Evolutionary conservation across 345 rosid genomes (phyloP).

Genomic region (Melastoma malabathricum): DNA sequence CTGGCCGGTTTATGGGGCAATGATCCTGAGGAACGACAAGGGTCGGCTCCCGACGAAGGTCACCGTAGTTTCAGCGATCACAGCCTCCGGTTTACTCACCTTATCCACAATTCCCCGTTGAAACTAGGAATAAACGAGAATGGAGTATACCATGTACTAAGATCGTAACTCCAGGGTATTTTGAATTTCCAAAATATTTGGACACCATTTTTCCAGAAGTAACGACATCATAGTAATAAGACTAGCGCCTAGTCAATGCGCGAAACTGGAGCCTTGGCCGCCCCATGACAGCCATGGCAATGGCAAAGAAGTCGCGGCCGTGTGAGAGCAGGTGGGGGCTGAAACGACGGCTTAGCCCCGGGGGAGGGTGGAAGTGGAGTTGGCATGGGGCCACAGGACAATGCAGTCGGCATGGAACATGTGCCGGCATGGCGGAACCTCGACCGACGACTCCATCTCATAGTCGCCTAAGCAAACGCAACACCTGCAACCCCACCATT

Average conservation of each 20-base stretch:
- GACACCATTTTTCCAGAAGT: too few relatives aligned
- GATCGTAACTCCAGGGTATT: too few relatives aligned
- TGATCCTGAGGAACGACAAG: conserved; percentile 40
- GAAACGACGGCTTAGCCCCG: conserved; percentile 42
- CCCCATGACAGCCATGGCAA: conserved; percentile 3
- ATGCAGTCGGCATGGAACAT: conserved; percentile 84
- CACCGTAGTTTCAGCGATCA: conserved; percentile 15
- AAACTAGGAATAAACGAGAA: too few relatives aligned
- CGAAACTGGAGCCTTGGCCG: not conserved
- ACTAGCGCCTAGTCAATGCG: too few relatives aligned
- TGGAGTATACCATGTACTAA: too few relatives aligned
- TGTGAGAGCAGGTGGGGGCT: conserved; percentile 18
- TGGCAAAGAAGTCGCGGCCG: not conserved
- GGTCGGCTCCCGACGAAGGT: conserved; percentile 33
- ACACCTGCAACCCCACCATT: conserved; percentile 31
- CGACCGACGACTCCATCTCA: conserved; percentile 74
- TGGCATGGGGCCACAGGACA: conserved; percentile 66
- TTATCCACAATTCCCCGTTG: not conserved
- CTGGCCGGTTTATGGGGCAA: conserved; percentile 53
- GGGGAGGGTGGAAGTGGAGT: conserved; percentile 88
- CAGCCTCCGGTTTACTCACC: conserved; percentile 15
- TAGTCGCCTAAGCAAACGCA: conserved; percentile 92
- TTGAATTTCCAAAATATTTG: too few relatives aligned
- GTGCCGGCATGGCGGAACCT: conserved; percentile 78
- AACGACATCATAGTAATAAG: too few relatives aligned